These are phyloP conservation scores for Torulaspora quercuum DNA, from an alignment of 805 yeast species.

Conservation along the genomic window DNA sequence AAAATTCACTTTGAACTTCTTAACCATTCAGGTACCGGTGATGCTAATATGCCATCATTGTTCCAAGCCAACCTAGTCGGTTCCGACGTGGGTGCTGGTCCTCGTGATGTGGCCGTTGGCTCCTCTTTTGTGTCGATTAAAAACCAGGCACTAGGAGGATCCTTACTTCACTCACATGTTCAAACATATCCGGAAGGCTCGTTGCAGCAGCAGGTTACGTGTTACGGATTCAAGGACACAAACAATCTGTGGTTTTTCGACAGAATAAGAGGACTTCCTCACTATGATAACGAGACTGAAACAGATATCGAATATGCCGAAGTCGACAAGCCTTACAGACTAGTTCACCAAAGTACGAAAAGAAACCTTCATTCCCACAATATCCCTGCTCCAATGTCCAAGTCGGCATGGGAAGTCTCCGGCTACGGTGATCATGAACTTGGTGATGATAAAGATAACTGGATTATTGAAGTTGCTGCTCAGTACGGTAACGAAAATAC, in stretches of 20 bases:
- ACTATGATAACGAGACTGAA: conserved; percentile 32
- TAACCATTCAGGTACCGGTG: conserved; percentile 77
- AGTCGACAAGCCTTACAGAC: conserved; percentile 65
- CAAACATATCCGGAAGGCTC: conserved; percentile 90
- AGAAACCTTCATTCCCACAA: conserved; percentile 81
- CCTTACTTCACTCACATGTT: conserved; percentile 80
- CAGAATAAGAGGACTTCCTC: conserved; percentile 45
- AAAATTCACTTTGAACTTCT: conserved; percentile 73
- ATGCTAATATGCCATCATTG: conserved; percentile 71
- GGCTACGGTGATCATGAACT: conserved; percentile 72
- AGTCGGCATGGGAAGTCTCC: conserved; percentile 72
- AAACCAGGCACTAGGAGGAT: conserved; percentile 73
- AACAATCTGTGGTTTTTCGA: conserved; percentile 82
- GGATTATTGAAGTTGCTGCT: conserved; percentile 80
- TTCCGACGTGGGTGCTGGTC: conserved; percentile 59
- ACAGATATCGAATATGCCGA: conserved; percentile 40
- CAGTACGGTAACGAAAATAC: conserved; percentile 54
- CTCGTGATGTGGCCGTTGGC: conserved; percentile 68
- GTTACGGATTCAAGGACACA: conserved; percentile 82
- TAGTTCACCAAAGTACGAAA: conserved; percentile 67
- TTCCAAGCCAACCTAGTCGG: conserved; percentile 76
- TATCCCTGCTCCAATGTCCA: conserved; percentile 69
- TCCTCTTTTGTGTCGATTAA: conserved; percentile 46
- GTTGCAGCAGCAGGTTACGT: conserved; percentile 89
- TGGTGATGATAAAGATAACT: conserved; percentile 83